phyloP scores from a whole-genome alignment of 768 basidiomycete genomes.

The Phylloporus sp. region DNA sequence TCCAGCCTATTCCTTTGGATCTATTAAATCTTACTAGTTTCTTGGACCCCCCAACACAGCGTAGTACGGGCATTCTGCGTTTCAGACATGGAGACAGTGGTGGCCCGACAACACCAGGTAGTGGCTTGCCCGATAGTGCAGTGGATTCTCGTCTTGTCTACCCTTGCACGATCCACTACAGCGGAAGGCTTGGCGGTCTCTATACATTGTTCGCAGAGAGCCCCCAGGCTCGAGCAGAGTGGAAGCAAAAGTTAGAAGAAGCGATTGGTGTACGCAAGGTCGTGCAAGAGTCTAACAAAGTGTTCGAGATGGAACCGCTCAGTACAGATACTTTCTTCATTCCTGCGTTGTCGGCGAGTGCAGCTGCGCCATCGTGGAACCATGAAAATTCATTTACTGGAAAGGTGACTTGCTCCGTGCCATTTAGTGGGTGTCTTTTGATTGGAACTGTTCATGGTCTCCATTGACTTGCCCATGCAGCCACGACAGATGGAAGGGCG shows the following conservation, averaged over 20 bases:
- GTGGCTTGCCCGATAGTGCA: constrained; percentile 35
- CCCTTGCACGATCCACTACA: constrained; percentile 87
- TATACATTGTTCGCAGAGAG: constrained; percentile 88
- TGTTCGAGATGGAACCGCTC: constrained; percentile 88
- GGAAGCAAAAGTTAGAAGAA: constrained; percentile 88
- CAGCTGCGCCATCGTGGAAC: constrained; percentile 51
- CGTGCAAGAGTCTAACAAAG: constrained; percentile 91
- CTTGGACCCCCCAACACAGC: constrained; percentile 72
- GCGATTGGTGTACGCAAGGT: constrained; percentile 80
- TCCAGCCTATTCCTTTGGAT: constrained; percentile 88
- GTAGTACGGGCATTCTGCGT: constrained; percentile 68
- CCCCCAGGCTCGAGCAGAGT: constrained; percentile 68
- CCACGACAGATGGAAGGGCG: constrained; percentile 76
- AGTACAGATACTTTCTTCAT: constrained; percentile 86
- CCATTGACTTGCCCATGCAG: constrained; percentile 36
- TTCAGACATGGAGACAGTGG: constrained; percentile 35
- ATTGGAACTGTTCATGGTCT: neutral
- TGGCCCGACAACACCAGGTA: constrained; percentile 25
- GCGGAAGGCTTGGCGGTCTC: constrained; percentile 80
- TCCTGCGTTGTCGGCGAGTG: constrained; percentile 54
- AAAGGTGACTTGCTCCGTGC: constrained; percentile 92
- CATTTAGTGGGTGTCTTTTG: constrained; percentile 60
- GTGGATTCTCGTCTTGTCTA: constrained; percentile 74
- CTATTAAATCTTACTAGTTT: constrained; percentile 83
- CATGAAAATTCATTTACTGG: constrained; percentile 72